phyloP scores from a whole-genome alignment of 352 stramenopile genomes.

The Phytophthora nicotianae region DNA sequence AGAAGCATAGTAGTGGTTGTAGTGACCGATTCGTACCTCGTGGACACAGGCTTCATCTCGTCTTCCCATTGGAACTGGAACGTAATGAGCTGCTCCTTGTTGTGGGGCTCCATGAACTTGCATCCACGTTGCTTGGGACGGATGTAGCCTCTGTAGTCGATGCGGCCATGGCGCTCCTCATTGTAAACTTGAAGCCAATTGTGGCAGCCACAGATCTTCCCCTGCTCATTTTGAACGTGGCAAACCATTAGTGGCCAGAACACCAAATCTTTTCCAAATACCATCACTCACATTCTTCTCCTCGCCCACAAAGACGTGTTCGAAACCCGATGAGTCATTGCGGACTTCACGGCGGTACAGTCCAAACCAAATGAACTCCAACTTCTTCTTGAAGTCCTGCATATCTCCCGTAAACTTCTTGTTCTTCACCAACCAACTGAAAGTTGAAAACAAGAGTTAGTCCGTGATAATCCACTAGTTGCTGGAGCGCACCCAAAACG shows the following conservation, averaged over 20 bases:
- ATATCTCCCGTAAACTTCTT: constrained; percentile 82
- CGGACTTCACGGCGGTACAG: constrained; percentile 89
- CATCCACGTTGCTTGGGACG: constrained; percentile 81
- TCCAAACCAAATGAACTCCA: constrained; percentile 96
- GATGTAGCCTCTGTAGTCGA: constrained; percentile 96
- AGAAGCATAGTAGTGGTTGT: background rate
- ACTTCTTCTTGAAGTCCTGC: constrained; percentile 86
- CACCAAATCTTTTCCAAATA: background rate
- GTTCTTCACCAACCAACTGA: constrained; percentile 83
- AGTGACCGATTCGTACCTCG: constrained; percentile 50
- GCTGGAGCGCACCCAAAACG: constrained; percentile 14
- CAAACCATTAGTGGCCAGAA: constrained; percentile 6
- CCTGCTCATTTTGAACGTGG: constrained; percentile 37
- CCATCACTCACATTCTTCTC: constrained; percentile 84
- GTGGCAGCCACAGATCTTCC: constrained; percentile 93
- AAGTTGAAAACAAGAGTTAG: constrained; percentile 7
- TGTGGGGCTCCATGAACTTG: constrained; percentile 70
- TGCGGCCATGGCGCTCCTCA: constrained; percentile 91
- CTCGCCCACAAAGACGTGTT: constrained; percentile 97
- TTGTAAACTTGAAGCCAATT: constrained; percentile 98
- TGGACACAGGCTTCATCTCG: constrained; percentile 91
- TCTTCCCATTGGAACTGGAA: constrained; percentile 94
- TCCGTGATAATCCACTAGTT: background rate
- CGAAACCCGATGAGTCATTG: constrained; percentile 95
- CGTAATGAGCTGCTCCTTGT: constrained; percentile 93